Conservation (phyloP, 139 green algal species). For the Volvox reticuliferus region DNA sequence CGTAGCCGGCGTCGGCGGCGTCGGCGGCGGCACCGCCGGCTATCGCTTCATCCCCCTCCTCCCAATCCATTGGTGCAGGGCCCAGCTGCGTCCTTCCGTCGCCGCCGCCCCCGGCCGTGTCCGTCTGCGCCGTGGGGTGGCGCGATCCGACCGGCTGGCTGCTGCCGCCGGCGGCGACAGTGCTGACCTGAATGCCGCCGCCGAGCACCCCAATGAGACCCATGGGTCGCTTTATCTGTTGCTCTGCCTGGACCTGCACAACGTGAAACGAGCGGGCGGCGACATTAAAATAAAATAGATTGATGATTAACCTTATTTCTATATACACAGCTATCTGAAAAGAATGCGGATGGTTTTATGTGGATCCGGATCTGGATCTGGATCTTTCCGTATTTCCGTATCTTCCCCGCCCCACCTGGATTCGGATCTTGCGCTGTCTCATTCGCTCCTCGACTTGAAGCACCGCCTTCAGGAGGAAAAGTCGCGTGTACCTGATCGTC, state of each 20-base stretch:
- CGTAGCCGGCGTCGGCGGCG: neutral
- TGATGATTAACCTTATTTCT: no score
- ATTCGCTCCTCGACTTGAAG: conserved; percentile 27
- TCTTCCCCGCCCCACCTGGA: neutral
- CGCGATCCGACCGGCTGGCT: no score
- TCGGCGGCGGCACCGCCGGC: neutral
- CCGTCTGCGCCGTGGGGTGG: no score
- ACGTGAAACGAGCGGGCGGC: no score
- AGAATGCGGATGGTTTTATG: no score
- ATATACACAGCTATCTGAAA: no score
- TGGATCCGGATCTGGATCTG: no score
- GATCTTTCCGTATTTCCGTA: no score
- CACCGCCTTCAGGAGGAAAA: conserved; percentile 42
- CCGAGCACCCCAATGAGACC: neutral
- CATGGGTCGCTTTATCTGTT: neutral
- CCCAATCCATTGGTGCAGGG: neutral
- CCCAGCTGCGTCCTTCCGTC: neutral
- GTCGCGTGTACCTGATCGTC: conserved; percentile 16
- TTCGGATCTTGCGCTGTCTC: conserved; percentile 15
- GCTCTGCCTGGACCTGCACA: no score
- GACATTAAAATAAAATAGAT: no score
- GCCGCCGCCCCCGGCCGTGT: neutral
- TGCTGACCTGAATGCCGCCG: no score
- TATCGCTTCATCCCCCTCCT: neutral
- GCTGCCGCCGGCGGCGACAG: no score